Evolutionary conservation across 1,284 basidiomycete species (phyloP).

Genomic region (Exobasidium rhododendri): DNA sequence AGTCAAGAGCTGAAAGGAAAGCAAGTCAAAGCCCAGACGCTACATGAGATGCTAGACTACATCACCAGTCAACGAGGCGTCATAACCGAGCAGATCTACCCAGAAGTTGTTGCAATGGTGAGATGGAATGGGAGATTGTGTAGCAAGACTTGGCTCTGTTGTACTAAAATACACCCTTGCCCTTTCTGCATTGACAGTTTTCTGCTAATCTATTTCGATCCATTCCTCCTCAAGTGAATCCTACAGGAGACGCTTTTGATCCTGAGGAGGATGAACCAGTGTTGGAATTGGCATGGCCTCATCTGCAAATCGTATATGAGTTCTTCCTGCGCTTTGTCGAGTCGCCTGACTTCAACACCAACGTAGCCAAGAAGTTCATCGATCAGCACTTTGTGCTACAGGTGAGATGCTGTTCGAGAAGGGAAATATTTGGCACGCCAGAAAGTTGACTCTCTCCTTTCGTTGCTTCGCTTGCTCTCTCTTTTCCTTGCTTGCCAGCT

Average conservation of each 20-base stretch:
- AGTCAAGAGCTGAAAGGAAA: constrained; percentile 93
- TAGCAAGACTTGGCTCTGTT: neutral
- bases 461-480: neutral
- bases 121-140: constrained; percentile 43
- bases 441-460: constrained; percentile 1
- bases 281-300: constrained; percentile 97
- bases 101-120: constrained; percentile 97
- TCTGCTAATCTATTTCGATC: constrained; percentile 94
- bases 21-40: constrained; percentile 95
- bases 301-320: constrained; percentile 99
- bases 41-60: constrained; percentile 99
- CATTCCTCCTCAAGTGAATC: constrained; percentile 98
- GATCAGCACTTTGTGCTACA: constrained; percentile 94
- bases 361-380: constrained; percentile 94
- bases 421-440: constrained; percentile 38
- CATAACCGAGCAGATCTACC: constrained; percentile 96
- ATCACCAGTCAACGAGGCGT: constrained; percentile 94
- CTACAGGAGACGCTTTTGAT: constrained; percentile 95
- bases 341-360: constrained; percentile 96
- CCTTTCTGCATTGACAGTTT: constrained; percentile 28
- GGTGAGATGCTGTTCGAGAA: too few species aligned
- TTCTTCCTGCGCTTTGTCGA: constrained; percentile 99
- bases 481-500: too few species aligned
- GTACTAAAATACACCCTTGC: too few species aligned
- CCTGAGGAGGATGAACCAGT: constrained; percentile 99